Evolutionary conservation across 345 rosid species (phyloP).

Genomic region (Pistacia integerrima): DNA sequence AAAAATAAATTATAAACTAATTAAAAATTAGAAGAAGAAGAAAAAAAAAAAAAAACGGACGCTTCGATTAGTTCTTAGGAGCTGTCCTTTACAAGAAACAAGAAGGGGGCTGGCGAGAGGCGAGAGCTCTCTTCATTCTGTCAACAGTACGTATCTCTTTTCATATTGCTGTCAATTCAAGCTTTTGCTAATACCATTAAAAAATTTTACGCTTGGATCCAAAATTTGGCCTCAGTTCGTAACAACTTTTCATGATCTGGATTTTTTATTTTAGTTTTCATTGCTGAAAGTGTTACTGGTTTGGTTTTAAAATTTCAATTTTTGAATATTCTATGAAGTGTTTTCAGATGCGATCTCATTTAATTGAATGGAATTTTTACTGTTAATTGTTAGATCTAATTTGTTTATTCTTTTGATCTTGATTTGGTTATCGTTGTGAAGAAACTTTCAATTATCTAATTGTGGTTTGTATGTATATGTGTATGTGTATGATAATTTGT

Average conservation of each 20-base stretch:
- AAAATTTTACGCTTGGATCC: too few species aligned
- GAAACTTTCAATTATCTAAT: not conserved
- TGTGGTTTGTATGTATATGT: not conserved
- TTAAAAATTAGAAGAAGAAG: not conserved
- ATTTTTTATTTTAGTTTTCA: not conserved
- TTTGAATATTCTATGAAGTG: not conserved
- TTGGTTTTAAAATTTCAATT: not conserved
- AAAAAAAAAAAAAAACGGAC: not conserved
- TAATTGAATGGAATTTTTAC: not conserved
- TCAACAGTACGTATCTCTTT: not conserved
- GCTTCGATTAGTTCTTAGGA: not conserved
- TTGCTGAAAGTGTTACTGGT: not conserved
- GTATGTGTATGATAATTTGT: not conserved
- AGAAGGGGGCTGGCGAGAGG: not conserved
- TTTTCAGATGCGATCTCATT: conserved; percentile 17
- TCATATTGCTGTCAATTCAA: not conserved
- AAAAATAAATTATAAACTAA: not conserved
- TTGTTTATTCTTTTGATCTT: not conserved
- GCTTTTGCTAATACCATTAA: too few species aligned
- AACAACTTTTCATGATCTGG: conserved; percentile 11
- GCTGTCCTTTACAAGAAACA: not conserved
- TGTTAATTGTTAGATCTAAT: conserved; percentile 28
- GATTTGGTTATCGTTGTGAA: not conserved
- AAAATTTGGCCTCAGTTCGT: too few species aligned
- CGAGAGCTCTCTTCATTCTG: conserved; percentile 19